Conservation (phyloP, 257 asterid species). For the Echites panduratus region DNA sequence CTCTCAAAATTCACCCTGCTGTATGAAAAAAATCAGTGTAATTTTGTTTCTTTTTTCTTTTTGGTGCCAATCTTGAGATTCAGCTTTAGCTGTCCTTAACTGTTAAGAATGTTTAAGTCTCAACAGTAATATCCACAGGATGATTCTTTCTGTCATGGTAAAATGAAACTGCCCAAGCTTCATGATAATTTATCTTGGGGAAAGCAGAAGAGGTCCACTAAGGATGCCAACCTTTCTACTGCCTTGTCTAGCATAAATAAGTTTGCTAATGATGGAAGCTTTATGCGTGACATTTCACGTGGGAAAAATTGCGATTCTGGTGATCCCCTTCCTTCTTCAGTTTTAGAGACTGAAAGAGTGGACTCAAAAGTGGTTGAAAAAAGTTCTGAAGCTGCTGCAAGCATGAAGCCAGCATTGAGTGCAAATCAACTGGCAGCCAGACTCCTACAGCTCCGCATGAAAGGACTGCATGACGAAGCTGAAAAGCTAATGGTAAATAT, state of each 20-base stretch:
- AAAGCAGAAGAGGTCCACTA: slow-evolving; percentile 46
- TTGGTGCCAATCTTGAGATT: background rate
- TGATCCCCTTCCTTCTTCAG: slow-evolving; percentile 29
- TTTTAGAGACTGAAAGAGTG: slow-evolving; percentile 19
- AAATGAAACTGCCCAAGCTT: slow-evolving; percentile 78
- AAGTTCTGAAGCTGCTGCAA: slow-evolving; percentile 32
- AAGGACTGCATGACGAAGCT: slow-evolving; percentile 90
- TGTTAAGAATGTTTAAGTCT: slow-evolving; percentile 8
- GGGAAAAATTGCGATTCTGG: slow-evolving; percentile 32
- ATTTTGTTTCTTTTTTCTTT: too few relatives aligned
- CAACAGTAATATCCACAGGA: slow-evolving; percentile 32
- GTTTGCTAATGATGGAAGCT: slow-evolving; percentile 72
- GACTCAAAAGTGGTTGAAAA: slow-evolving; percentile 27
- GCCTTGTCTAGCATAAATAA: slow-evolving; percentile 71
- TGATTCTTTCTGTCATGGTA: slow-evolving; percentile 32
- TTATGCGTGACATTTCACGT: slow-evolving; percentile 41
- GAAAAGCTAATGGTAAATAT: slow-evolving; percentile 62
- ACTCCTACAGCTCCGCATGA: slow-evolving; percentile 89
- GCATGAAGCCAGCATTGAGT: slow-evolving; percentile 42
- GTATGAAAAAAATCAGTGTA: background rate
- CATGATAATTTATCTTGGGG: slow-evolving; percentile 82
- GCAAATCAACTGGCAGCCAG: slow-evolving; percentile 96
- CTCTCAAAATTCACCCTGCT: background rate
- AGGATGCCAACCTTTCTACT: slow-evolving; percentile 61
- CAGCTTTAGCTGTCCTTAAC: background rate